Evolutionary conservation across 2,329 filamentous ascomycete genomes (phyloP), one percentile per base, ranked within the genome.

Genomic region (Pyricularia pennisetigena): DNA sequence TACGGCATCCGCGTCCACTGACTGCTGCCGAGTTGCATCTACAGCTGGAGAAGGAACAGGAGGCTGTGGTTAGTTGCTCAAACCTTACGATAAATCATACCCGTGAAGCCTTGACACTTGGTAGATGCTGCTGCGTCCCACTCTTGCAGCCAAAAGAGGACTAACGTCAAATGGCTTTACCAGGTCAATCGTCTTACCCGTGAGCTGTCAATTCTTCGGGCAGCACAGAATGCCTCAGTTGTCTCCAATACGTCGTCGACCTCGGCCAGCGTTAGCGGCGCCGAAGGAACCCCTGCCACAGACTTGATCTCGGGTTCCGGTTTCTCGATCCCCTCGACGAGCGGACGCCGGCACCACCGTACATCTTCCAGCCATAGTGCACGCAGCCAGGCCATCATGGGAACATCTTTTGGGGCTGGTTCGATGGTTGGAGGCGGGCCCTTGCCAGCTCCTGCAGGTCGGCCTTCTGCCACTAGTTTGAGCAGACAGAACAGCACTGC

Each of bases 1-100:
- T 96, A 73, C 87, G 94, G 71, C 94, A 97, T 77, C 94, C 94
- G 6, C 86, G 92, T 49, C 94, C 94, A 3, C 81, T 97, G 76
- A 97, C 94, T 0, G 89, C 93, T 1, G 91, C 93, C 3, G 94
- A 98, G 77, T 83, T 98, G 70, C 93, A 97, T 78, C 83, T 91
- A 69, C 88, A 97, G 80, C 83, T 97, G 29, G 94, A 98, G 79
- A 95, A 96, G 78, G 94, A 98, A 76, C 94, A 98, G 74, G 94
- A 98, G 78, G 92, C 93, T 49, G 90, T 97, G 74, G 94, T 95
- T 83, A 71, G 88, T 67, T 62, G 8, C 30, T 9, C 16, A 9
- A n/a, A 10, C 32, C 8, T 26, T 29, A 14, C 30, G 3, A 8
- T 16, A 16, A 24, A 20, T n/a, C 63, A 23, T 29, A 12, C 29